Conservation (phyloP, 2,329 filamentous ascomycete genomes). For the Xylariaceae sp. region DNA sequence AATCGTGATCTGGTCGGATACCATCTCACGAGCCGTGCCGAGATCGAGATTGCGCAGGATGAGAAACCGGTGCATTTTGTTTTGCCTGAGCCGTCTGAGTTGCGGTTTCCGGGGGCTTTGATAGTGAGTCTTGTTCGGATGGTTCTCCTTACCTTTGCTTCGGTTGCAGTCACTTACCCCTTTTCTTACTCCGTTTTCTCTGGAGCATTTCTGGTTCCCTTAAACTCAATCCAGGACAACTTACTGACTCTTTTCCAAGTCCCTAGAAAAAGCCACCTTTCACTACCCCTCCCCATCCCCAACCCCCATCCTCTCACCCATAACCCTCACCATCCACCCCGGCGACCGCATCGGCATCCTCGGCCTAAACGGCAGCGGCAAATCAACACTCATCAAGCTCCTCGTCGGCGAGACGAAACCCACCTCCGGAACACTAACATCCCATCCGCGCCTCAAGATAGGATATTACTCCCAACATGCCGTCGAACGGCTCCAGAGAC, state of each 20-base stretch:
- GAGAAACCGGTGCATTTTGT: slow-evolving; percentile 52
- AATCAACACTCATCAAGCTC: slow-evolving; percentile 70
- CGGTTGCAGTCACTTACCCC: no score
- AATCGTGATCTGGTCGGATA: slow-evolving; percentile 66
- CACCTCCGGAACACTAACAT: slow-evolving; percentile 55
- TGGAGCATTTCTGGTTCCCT: background rate
- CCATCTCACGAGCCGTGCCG: slow-evolving; percentile 53
- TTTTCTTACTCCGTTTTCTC: background rate
- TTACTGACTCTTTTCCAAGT: slow-evolving; percentile 28
- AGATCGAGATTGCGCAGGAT: slow-evolving; percentile 65
- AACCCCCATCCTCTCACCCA: slow-evolving; percentile 50
- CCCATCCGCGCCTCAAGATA: slow-evolving; percentile 63
- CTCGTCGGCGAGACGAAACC: slow-evolving; percentile 58
- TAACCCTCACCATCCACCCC: slow-evolving; percentile 64
- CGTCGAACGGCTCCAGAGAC: slow-evolving; percentile 60
- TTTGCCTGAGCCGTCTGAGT: slow-evolving; percentile 59
- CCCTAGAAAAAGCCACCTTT: slow-evolving; percentile 64
- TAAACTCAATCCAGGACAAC: background rate
- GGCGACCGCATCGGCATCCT: slow-evolving; percentile 71
- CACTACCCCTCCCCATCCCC: slow-evolving; percentile 43
- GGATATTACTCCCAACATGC: slow-evolving; percentile 79
- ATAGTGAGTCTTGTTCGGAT: slow-evolving; percentile 34
- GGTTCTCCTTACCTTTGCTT: no score
- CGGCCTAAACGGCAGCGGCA: slow-evolving; percentile 76
- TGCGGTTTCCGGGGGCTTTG: slow-evolving; percentile 70